phyloP scores from a whole-genome alignment of 805 yeast species.

The Metschnikowia dekortorum region DNA sequence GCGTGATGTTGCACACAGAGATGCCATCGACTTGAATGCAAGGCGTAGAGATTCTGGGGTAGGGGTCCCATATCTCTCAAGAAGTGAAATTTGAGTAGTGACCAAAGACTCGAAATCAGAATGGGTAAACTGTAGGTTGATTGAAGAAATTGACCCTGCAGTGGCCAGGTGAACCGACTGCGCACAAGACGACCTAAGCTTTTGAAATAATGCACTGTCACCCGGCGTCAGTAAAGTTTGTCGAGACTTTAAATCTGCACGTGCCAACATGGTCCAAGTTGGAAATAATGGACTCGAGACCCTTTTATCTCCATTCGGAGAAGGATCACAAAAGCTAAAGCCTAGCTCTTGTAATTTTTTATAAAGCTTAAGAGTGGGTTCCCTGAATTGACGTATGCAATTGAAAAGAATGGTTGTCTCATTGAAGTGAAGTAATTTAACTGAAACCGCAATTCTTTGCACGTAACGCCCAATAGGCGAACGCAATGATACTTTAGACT shows the following conservation, averaged over 20 bases:
- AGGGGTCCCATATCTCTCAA: conserved; percentile 31
- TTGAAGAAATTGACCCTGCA: not conserved
- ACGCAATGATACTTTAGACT: conserved; percentile 17
- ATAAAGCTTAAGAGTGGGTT: conserved; percentile 19
- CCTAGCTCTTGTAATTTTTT: not conserved
- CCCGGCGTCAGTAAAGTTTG: not conserved
- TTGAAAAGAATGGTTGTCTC: conserved; percentile 36
- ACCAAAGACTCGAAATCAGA: conserved; percentile 35
- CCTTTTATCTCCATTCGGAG: not conserved
- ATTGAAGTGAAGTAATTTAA: conserved; percentile 45
- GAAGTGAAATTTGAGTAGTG: conserved; percentile 48
- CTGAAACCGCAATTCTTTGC: conserved; percentile 33
- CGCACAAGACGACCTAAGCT: not conserved
- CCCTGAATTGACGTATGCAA: conserved; percentile 34
- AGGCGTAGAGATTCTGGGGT: conserved; percentile 38
- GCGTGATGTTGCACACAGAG: conserved; percentile 24
- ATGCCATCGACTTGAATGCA: conserved; percentile 44
- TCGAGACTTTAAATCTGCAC: not conserved
- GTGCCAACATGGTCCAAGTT: conserved; percentile 6
- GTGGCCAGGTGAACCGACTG: not conserved
- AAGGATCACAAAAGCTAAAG: not conserved
- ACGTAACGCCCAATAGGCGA: conserved; percentile 42
- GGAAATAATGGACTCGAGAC: conserved; percentile 1
- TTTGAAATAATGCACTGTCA: not conserved
- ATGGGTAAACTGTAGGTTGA: conserved; percentile 22